phyloP scores from a whole-genome alignment of 306 rosid genomes.

The Prunus mume region DNA sequence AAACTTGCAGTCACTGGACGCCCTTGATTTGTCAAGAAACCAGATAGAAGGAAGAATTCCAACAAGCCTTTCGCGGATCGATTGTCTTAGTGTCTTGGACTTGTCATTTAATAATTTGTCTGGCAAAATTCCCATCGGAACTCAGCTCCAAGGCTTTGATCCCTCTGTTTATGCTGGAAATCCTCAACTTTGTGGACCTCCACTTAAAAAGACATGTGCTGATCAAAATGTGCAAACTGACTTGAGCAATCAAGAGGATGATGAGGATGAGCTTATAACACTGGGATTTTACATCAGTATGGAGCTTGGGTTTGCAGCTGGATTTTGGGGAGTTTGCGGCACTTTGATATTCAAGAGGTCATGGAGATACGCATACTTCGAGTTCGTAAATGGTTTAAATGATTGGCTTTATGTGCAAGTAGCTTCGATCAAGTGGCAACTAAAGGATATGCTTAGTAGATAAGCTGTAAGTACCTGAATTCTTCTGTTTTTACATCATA shows the following conservation, averaged over 20 bases:
- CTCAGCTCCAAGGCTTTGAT: not conserved
- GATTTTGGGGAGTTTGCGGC: conserved; percentile 37
- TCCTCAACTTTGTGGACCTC: not conserved
- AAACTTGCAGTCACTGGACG: not conserved
- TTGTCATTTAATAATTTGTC: conserved; percentile 27
- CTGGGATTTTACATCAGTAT: conserved; percentile 20
- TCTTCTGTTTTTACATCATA: too few relatives aligned
- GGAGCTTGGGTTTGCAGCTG: conserved; percentile 8
- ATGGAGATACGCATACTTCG: conserved; percentile 28
- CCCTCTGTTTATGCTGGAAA: not conserved
- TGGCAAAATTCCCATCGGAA: conserved; percentile 14
- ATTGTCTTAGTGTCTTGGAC: rapidly evolving
- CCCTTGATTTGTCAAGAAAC: conserved; percentile 31
- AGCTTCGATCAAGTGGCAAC: not conserved
- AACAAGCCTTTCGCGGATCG: not conserved
- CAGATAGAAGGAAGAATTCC: conserved; percentile 27
- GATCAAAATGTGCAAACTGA: not conserved
- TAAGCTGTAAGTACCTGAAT: too few relatives aligned
- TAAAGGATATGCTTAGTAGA: not conserved
- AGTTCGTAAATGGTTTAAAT: conserved; percentile 4
- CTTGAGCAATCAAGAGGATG: not conserved
- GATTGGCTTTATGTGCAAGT: conserved; percentile 1
- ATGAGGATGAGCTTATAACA: not conserved
- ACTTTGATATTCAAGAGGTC: conserved; percentile 9
- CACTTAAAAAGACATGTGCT: not conserved